phyloP scores from a whole-genome alignment of 139 green algal genomes.

The Microglena sp. region DNA sequence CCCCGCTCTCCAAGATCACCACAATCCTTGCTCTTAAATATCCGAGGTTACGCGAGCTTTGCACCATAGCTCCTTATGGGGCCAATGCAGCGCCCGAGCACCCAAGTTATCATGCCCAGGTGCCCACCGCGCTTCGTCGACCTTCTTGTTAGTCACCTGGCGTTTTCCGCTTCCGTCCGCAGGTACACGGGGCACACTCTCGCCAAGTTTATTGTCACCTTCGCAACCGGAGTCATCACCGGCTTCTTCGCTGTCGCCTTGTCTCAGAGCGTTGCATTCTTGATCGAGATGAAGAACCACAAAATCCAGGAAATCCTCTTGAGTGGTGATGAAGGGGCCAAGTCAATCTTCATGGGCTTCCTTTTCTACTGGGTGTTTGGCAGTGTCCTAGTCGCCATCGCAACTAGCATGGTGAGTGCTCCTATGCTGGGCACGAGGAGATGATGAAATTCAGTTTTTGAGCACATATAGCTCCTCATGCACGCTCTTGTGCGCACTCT shows the following conservation, averaged over 20 bases:
- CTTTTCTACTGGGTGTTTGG: slow-evolving; percentile 32
- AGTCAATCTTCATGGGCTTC: slow-evolving; percentile 4
- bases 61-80: too few relatives aligned
- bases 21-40: too few relatives aligned
- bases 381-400: slow-evolving; percentile 19
- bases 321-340: background rate
- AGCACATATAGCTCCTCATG: too few relatives aligned
- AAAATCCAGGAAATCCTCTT: slow-evolving; percentile 19
- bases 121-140: too few relatives aligned
- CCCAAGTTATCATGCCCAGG: too few relatives aligned
- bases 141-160: too few relatives aligned
- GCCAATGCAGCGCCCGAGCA: too few relatives aligned
- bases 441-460: too few relatives aligned
- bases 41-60: too few relatives aligned
- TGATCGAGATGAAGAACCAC: slow-evolving; percentile 30
- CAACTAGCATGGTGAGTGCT: slow-evolving; percentile 23
- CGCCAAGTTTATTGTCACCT: slow-evolving; percentile 55
- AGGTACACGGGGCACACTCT: slow-evolving; percentile 67
- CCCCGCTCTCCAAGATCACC: too few relatives aligned
- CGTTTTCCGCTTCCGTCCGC: slow-evolving; percentile 8
- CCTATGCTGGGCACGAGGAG: background rate
- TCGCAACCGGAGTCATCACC: slow-evolving; percentile 54
- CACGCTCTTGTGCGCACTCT: too few relatives aligned
- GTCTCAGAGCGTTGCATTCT: slow-evolving; percentile 14
- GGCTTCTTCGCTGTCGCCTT: slow-evolving; percentile 45